phyloP scores from a whole-genome alignment of 1,284 basidiomycete species.

The Sparassis latifolia region DNA sequence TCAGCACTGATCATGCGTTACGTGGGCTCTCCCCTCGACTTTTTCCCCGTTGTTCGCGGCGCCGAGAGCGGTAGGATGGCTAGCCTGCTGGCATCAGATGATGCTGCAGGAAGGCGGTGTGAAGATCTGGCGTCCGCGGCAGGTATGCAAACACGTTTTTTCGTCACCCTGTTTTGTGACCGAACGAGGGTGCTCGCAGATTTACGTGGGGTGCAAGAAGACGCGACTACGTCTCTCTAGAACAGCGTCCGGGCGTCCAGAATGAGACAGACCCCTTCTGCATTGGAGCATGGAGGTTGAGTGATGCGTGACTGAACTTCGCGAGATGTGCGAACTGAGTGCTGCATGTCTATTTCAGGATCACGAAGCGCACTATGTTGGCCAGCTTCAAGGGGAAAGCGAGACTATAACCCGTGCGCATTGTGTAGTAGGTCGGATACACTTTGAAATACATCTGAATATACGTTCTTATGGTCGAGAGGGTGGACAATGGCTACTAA shows the following conservation, averaged over 20 bases:
- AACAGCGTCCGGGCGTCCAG: slow-evolving; percentile 49
- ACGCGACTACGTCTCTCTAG: slow-evolving; percentile 67
- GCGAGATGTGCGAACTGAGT: slow-evolving; percentile 1
- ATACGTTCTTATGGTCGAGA: background rate
- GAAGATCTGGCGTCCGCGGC: slow-evolving; percentile 86
- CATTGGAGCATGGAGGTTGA: slow-evolving; percentile 73
- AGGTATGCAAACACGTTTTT: slow-evolving; percentile 25
- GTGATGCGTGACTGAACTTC: slow-evolving; percentile 20
- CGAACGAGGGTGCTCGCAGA: slow-evolving; percentile 28
- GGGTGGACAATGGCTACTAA: background rate
- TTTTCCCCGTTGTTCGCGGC: slow-evolving; percentile 92
- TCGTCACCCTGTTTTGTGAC: background rate
- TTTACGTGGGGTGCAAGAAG: slow-evolving; percentile 69
- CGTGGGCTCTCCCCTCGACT: slow-evolving; percentile 80
- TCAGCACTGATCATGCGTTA: background rate
- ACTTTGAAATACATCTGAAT: background rate
- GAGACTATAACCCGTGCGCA: slow-evolving; percentile 32
- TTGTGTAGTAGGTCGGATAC: background rate
- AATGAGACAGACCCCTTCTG: slow-evolving; percentile 54
- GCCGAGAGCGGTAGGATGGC: slow-evolving; percentile 84
- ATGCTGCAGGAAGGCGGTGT: slow-evolving; percentile 83
- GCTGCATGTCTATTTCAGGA: slow-evolving; percentile 34
- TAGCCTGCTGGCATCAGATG: slow-evolving; percentile 88
- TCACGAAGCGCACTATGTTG: slow-evolving; percentile 70
- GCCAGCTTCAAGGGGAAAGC: slow-evolving; percentile 64